These are phyloP conservation scores for Pythium myriotylum DNA, from an alignment of 352 stramenopile species.

Conservation along the genomic window DNA sequence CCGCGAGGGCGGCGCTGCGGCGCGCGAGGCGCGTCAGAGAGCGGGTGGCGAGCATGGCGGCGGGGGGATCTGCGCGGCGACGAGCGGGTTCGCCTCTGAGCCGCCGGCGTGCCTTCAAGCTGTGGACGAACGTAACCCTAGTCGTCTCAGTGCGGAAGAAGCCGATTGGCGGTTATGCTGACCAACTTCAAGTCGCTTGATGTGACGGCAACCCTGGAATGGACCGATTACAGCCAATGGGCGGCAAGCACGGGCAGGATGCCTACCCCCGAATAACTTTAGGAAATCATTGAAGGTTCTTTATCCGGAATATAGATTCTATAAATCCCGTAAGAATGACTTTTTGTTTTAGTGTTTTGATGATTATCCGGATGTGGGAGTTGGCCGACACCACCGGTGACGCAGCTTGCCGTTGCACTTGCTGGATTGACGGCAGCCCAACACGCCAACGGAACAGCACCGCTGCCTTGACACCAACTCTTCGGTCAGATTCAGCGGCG, in stretches of 20 bases:
- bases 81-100: constrained; percentile 12
- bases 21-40: constrained; percentile 19
- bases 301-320: too few species aligned
- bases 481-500: too few species aligned
- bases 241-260: neutral
- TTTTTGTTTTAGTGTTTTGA: too few species aligned
- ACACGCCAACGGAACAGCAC: too few species aligned
- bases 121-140: constrained; percentile 34
- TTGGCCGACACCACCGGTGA: too few species aligned
- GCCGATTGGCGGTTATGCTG: constrained; percentile 17
- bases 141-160: neutral
- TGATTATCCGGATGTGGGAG: too few species aligned
- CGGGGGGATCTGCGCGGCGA: neutral
- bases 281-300: too few species aligned
- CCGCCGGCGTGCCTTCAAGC: constrained; percentile 25
- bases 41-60: constrained; percentile 18
- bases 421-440: too few species aligned
- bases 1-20: constrained; percentile 16
- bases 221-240: constrained; percentile 13
- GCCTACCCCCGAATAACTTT: neutral
- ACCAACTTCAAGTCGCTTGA: constrained; percentile 26
- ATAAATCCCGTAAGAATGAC: too few species aligned
- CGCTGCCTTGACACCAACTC: too few species aligned
- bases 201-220: constrained; percentile 6
- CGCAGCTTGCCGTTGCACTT: too few species aligned